Base-by-base conservation (phyloP, 1,139 yeast species). In the Saccharomycopsis phalli region DNA sequence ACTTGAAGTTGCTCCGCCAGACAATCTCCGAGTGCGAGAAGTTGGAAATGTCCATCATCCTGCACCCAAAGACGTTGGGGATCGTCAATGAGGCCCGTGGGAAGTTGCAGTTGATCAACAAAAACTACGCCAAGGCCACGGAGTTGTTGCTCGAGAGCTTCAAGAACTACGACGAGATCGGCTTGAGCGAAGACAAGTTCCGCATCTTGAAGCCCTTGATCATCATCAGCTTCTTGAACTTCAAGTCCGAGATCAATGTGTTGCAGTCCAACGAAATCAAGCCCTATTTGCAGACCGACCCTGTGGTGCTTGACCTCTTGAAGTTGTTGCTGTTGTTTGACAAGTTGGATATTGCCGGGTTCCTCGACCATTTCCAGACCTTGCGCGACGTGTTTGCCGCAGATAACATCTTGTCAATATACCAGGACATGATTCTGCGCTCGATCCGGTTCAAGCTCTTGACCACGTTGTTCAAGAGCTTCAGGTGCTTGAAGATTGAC, bases 131-230 rank as follows among this genome's bases (percentile, higher is more conserved):
- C 30, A 57, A 58, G 32, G 82, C 91, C 0, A 66, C 80, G 29
- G 61, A 67, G 33, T 75, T 69, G 45, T 76, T 79, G 50, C 78
- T 78, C 54, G 84, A 78, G 50, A 66, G 81, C 37, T 81, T 81
- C 59, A 76, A 77, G 50, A 74, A 70, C 47, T 81, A 74, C 54
- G 88, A 81, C 55, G 91, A 81, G 58, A 80, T 82, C 18, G 93
- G 91, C 2, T 73, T 79, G 36, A 53, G 61, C n/a, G 63, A 63
- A n/a, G 42, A 40, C 36, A 69, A 81, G 42, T 62, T 68, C 31
- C 53, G 57, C 20, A 72, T 75, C 3, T 63, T 81, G 49, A 72
- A 73, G 48, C 76, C 74, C 54, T 66, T 76, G 46, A 73, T 76
- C 6, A 13, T 45, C 6, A 54, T 81, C 19, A 72, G 81, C 31